Percentiles rank a stretch among this genome's conserved stretches.
Conservation (phyloP, 768 basidiomycete species). For the Boletellus sp. region DNA sequence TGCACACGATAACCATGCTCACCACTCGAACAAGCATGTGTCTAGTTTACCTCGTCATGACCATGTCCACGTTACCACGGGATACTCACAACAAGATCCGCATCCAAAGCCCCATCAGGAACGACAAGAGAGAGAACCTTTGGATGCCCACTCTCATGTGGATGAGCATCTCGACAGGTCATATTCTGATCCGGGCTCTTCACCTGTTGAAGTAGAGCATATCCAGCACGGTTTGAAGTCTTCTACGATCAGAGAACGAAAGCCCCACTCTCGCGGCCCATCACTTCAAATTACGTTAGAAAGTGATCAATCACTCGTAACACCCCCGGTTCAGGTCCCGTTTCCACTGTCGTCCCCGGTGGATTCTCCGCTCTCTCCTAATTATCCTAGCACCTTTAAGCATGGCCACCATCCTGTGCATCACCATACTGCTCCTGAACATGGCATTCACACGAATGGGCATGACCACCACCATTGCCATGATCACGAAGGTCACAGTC, state of each 20-base stretch:
- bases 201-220: conserved; percentile 5
- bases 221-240: conserved; percentile 3
- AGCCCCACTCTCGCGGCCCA: conserved; percentile 39
- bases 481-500: conserved; percentile 81
- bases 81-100: conserved; percentile 13
- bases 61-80: conserved; percentile 15
- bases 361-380: conserved; percentile 62
- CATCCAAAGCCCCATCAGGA: conserved; percentile 30
- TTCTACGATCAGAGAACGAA: conserved; percentile 27
- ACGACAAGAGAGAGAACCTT: conserved; percentile 20
- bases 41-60: conserved; percentile 14
- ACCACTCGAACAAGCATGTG: conserved; percentile 18
- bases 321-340: conserved; percentile 19
- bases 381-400: conserved; percentile 49
- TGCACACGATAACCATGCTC: conserved; percentile 29
- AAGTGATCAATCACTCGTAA: conserved; percentile 18
- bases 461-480: conserved; percentile 35
- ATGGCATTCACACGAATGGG: conserved; percentile 50
- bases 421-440: conserved; percentile 29
- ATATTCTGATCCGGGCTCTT: conserved; percentile 16
- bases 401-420: conserved; percentile 43
- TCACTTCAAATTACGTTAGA: conserved; percentile 37
- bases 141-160: conserved; percentile 23
- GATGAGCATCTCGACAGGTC: conserved; percentile 28
- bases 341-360: conserved; percentile 27